phyloP scores from a whole-genome alignment of 2,329 filamentous ascomycete genomes.

The Aspergillus oerlinghausenensis region DNA sequence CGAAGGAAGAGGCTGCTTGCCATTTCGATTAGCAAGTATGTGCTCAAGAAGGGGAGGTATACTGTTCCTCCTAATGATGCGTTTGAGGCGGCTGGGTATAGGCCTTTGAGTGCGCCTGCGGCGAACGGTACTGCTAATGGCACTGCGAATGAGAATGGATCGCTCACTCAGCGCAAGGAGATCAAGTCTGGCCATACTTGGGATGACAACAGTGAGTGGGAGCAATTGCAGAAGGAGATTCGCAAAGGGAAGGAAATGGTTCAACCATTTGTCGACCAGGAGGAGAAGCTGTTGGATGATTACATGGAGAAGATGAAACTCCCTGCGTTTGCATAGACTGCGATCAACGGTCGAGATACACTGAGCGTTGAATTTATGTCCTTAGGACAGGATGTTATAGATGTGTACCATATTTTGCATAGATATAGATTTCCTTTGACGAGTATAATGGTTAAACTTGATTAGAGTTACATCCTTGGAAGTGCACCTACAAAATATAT shows the following conservation, averaged over 20 bases:
- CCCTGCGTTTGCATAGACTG: conserved; percentile 9
- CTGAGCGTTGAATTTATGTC: background rate
- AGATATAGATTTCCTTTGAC: background rate
- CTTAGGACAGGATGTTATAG: background rate
- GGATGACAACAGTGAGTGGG: conserved; percentile 50
- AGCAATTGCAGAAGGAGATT: conserved; percentile 53
- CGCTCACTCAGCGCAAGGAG: background rate
- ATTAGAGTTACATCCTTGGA: too few species aligned
- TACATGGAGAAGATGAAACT: conserved; percentile 13
- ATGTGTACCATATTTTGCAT: background rate
- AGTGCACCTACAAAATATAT: too few species aligned
- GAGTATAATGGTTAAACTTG: too few species aligned
- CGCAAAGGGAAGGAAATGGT: conserved; percentile 49
- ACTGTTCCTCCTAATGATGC: conserved; percentile 76
- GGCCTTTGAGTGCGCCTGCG: conserved; percentile 50
- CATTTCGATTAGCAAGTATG: conserved; percentile 69
- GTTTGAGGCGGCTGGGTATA: conserved; percentile 63
- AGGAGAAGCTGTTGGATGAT: conserved; percentile 14
- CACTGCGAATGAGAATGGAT: background rate
- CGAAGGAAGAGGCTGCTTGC: conserved; percentile 61
- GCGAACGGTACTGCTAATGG: conserved; percentile 15
- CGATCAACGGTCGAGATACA: background rate
- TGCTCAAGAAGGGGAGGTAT: conserved; percentile 70
- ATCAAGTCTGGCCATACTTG: conserved; percentile 11
- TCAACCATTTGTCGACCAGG: conserved; percentile 23